A percentile compares a stretch with the other conserved stretches of the same genome.
Evolutionary conservation across 139 green algal species (phyloP).

Genomic region (Asterochloris sp.): DNA sequence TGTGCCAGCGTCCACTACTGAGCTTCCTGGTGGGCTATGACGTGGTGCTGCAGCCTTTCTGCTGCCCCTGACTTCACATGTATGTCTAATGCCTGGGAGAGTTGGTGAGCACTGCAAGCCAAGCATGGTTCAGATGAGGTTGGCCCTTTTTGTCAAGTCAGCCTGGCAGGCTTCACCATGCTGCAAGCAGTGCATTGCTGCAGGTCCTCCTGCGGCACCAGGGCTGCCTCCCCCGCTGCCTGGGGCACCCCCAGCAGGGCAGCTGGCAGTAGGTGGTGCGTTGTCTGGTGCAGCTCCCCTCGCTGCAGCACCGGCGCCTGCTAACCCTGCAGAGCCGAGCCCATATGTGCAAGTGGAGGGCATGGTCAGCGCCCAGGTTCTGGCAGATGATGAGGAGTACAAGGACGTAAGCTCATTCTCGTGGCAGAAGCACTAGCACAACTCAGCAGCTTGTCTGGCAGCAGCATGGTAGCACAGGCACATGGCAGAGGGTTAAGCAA

Average conservation of each 20-base stretch:
- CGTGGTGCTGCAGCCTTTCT: no score
- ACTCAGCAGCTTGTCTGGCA: no score
- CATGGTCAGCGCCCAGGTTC: constrained; percentile 54
- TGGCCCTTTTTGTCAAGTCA: no score
- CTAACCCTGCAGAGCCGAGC: constrained; percentile 20
- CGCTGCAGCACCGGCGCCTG: not conserved
- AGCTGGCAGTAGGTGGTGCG: no score
- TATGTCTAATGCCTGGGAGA: no score
- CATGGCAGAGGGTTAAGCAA: no score
- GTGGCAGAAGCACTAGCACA: not conserved
- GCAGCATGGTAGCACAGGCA: no score
- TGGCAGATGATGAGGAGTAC: constrained; percentile 61
- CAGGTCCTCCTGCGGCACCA: not conserved
- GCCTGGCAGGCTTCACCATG: no score
- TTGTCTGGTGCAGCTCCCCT: not conserved
- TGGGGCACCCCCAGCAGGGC: not conserved
- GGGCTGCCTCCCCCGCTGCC: constrained; percentile 5
- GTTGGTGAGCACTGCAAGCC: no score
- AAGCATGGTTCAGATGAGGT: no score
- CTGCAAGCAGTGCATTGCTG: not conserved
- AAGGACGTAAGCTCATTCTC: constrained; percentile 30
- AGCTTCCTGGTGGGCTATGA: not conserved
- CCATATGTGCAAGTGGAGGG: constrained; percentile 42
- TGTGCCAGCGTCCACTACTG: not conserved
- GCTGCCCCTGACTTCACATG: no score